Conservation (phyloP, 1,284 basidiomycete species). For the Malassezia obtusa region DNA sequence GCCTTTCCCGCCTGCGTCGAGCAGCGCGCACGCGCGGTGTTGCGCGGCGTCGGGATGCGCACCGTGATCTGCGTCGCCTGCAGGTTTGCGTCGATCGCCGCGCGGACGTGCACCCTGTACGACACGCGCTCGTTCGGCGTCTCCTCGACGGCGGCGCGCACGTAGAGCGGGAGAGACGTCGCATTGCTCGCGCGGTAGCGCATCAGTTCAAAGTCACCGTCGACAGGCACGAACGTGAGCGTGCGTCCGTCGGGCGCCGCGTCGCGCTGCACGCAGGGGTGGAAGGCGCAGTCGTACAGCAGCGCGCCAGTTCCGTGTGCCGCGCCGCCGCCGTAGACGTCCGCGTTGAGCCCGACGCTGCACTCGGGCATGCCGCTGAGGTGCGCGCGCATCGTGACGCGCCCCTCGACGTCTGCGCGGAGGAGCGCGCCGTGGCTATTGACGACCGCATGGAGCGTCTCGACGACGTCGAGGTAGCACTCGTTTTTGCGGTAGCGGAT, state of each 20-base stretch:
- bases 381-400: constrained; percentile 96
- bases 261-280: constrained; percentile 89
- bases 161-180: constrained; percentile 80
- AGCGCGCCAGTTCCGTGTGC: constrained; percentile 51
- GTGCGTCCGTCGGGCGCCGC: constrained; percentile 87
- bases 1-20: constrained; percentile 87
- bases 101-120: constrained; percentile 77
- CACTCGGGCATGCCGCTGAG: constrained; percentile 90
- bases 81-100: constrained; percentile 81
- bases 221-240: constrained; percentile 92
- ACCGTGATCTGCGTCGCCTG: constrained; percentile 85
- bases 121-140: constrained; percentile 81
- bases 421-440: constrained; percentile 84
- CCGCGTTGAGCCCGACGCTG: constrained; percentile 96
- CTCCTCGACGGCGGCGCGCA: constrained; percentile 86
- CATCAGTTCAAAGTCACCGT: constrained; percentile 99
- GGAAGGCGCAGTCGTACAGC: constrained; percentile 94
- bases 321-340: constrained; percentile 60
- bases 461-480: constrained; percentile 93
- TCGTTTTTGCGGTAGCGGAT: constrained; percentile 98
- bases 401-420: constrained; percentile 94
- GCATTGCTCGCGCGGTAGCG: constrained; percentile 89
- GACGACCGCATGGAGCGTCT: constrained; percentile 92
- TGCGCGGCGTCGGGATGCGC: constrained; percentile 87
- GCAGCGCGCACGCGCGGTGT: constrained; percentile 81